A percentile compares a stretch with the other conserved stretches of the same genome.
phyloP scores from a whole-genome alignment of 805 yeast genomes.

The Wickerhamomyces rabaulensis region DNA sequence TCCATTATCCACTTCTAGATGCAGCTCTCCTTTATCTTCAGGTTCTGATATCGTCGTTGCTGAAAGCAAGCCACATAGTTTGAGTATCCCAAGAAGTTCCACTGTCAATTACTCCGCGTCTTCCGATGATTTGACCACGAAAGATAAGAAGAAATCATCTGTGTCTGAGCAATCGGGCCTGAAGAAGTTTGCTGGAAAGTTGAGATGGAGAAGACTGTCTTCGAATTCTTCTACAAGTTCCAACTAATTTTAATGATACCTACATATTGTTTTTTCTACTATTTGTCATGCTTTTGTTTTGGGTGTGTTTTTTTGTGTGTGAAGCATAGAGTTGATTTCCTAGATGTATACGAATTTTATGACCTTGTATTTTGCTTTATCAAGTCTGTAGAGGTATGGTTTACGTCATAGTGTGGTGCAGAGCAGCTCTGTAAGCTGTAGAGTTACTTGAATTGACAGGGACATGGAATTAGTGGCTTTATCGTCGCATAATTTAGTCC shows the following conservation, averaged over 20 bases:
- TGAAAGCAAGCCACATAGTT: background rate
- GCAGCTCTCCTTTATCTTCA: conserved; percentile 14
- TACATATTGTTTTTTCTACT: no score
- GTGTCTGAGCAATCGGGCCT: conserved; percentile 18
- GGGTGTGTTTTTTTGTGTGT: background rate
- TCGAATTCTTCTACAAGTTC: conserved; percentile 23
- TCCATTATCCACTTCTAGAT: conserved; percentile 1
- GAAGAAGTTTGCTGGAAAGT: conserved; percentile 23
- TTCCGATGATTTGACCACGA: conserved; percentile 10
- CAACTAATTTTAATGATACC: background rate
- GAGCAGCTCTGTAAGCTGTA: no score
- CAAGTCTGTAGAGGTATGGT: no score
- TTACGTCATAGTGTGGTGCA: no score
- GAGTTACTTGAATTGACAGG: no score
- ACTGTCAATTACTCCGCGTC: conserved; percentile 1
- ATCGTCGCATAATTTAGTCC: no score
- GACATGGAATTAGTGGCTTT: no score
- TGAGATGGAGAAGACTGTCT: conserved; percentile 25
- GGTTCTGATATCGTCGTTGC: conserved; percentile 6
- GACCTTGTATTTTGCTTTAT: background rate
- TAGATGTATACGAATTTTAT: background rate
- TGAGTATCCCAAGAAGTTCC: conserved; percentile 1
- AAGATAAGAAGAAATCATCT: conserved; percentile 6
- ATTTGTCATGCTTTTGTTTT: background rate
- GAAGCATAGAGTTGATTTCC: background rate